Base-by-base conservation (phyloP, 306 rosid species). In the Castanea mollissima region DNA sequence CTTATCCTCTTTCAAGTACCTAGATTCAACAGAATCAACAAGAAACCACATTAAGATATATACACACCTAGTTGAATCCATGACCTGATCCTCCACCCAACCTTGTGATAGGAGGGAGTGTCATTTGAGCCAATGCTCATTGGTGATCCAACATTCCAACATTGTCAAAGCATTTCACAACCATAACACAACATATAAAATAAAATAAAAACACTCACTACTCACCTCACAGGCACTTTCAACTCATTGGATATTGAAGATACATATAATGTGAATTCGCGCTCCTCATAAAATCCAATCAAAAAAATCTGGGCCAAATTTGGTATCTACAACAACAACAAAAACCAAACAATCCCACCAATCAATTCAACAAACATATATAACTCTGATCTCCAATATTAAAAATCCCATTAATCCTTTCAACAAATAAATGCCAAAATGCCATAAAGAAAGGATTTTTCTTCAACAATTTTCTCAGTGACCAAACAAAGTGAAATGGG, bases 1-100 rank as follows among this genome's bases (percentile, higher is more conserved):
- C 76, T 95, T 91, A 74, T 95, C 99, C 86, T 95, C 99, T 83
- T 87, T 95, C 90, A 95, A 90, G 86, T 95, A 95, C 85, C 96
- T 93, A 84, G 71, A 88, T 76, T 55, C 55, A 56, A 86, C 56
- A 57, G 41, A 32, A 76, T 58, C 32, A 71, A 65, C 55, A 59
- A 67, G 68, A 79, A 55, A 80, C 62, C 20, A 58, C 4, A 35
- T 35, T 76, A 59, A 87, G 72, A 38, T 49, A 49, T 13, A 3
- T 15, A 49, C 54, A 49, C 14, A 49, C 5, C 54, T 49, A 49
- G 54, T 49, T 49, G 54, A 49, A 49, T 49, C 16, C 54, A 49
- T 2, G 54, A 10, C 16, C 54, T 49, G 54, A 49, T 13, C 54
- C 54, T 49, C 54, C 54, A 12, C 54, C 16, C 54, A 49, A 49